phyloP scores from a whole-genome alignment of 2,329 filamentous ascomycete species.

The Pseudogymnoascus sp. region DNA sequence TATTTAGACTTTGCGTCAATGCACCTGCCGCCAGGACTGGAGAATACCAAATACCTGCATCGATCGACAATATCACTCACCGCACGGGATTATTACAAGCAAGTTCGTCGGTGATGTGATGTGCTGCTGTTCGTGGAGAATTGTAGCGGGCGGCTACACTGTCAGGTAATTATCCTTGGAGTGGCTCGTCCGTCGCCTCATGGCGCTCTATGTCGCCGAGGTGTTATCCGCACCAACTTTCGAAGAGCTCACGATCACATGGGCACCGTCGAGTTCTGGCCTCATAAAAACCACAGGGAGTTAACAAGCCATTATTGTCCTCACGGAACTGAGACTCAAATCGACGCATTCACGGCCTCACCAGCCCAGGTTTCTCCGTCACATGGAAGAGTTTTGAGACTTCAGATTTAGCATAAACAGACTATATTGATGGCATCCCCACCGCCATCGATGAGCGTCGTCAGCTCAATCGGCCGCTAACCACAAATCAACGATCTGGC shows the following conservation, averaged over 20 bases:
- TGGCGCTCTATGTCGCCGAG: neutral
- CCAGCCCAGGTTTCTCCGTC: neutral
- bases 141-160: neutral
- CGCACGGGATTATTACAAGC: neutral
- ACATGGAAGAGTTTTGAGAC: neutral
- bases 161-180: neutral
- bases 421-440: neutral
- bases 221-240: neutral
- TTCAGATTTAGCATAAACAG: neutral
- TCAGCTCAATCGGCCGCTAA: conserved; percentile 3
- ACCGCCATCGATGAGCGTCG: neutral
- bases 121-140: neutral
- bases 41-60: neutral
- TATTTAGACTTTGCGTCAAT: conserved; percentile 1
- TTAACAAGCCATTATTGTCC: neutral
- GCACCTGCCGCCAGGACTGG: neutral
- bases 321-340: neutral
- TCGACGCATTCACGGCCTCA: neutral
- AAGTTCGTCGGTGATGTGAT: neutral
- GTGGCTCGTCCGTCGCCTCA: neutral
- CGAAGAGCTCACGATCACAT: neutral
- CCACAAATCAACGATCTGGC: neutral
- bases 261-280: neutral
- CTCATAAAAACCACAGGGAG: neutral
- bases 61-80: neutral